Evolutionary conservation across 768 basidiomycete species (phyloP).

Genomic region (Mycena haematopus): DNA sequence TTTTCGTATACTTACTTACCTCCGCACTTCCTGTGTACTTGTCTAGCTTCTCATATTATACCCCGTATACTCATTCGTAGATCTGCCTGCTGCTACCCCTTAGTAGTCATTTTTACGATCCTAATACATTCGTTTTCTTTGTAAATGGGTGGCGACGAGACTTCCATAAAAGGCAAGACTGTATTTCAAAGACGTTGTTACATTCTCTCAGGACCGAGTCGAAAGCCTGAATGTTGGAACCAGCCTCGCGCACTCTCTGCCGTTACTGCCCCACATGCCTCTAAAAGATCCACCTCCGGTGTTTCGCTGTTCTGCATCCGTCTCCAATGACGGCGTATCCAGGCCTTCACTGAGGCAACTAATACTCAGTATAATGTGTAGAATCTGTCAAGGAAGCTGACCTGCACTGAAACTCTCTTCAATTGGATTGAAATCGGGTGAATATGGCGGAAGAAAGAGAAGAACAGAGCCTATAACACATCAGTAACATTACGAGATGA

Average conservation of each 20-base stretch:
- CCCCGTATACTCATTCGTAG: background rate
- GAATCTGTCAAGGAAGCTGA: background rate
- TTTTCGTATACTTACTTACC: background rate
- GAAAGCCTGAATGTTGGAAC: constrained; percentile 24
- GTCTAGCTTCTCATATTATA: background rate
- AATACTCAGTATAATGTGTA: background rate
- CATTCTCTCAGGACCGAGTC: background rate
- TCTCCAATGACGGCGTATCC: constrained; percentile 17
- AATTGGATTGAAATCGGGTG: constrained; percentile 45
- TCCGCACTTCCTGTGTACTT: background rate
- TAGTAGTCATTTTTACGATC: constrained; percentile 6
- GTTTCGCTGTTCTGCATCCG: constrained; percentile 16
- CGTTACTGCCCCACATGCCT: constrained; percentile 35
- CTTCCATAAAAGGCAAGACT: background rate
- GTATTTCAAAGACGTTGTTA: background rate
- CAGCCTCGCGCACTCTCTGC: constrained; percentile 20
- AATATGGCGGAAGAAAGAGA: constrained; percentile 42
- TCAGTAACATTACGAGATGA: background rate
- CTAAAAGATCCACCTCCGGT: constrained; percentile 20
- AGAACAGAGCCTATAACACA: constrained; percentile 30
- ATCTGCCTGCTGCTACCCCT: constrained; percentile 12
- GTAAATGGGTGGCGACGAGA: background rate
- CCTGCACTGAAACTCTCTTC: constrained; percentile 40
- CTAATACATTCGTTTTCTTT: constrained; percentile 12
- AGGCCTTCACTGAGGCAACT: constrained; percentile 13